Conservation (phyloP, 495 filamentous ascomycete genomes). For the Daldinia childiae region DNA sequence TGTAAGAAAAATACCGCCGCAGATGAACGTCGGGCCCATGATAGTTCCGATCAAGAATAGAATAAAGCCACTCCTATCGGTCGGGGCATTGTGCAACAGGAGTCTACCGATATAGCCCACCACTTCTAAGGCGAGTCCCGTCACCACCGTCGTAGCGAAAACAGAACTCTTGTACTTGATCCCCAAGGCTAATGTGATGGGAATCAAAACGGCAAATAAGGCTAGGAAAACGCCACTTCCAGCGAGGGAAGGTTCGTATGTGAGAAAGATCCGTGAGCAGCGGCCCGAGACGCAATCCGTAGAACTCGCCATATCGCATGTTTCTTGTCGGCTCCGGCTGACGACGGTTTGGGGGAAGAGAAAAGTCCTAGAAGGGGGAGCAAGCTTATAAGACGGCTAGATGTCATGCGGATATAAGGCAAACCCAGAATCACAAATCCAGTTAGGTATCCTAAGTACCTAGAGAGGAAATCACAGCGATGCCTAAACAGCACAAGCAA, state of each 20-base stretch:
- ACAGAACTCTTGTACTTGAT: constrained; percentile 49
- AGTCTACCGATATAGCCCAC: constrained; percentile 54
- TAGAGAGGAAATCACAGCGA: neutral
- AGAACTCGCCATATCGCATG: constrained; percentile 33
- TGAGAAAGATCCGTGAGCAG: constrained; percentile 43
- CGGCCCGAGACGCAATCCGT: constrained; percentile 20
- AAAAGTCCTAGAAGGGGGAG: neutral
- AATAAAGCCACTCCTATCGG: constrained; percentile 42
- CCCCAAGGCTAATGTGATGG: constrained; percentile 49
- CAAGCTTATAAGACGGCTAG: neutral
- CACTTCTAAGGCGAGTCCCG: constrained; percentile 51
- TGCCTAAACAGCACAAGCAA: constrained; percentile 4
- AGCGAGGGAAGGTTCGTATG: constrained; percentile 43
- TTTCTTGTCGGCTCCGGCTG: constrained; percentile 21
- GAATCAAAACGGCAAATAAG: constrained; percentile 51
- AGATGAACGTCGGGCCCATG: constrained; percentile 52
- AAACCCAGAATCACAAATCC: neutral
- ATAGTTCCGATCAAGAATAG: constrained; percentile 54
- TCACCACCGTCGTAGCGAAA: constrained; percentile 46
- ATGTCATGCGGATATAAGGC: neutral
- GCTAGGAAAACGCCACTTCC: constrained; percentile 52
- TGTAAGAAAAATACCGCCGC: constrained; percentile 48
- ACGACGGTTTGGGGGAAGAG: neutral
- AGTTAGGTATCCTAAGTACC: neutral
- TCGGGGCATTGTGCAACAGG: constrained; percentile 44